These are phyloP conservation scores for Roridomyces roridus DNA, from an alignment of 768 basidiomycete genomes.

Conservation along the genomic window DNA sequence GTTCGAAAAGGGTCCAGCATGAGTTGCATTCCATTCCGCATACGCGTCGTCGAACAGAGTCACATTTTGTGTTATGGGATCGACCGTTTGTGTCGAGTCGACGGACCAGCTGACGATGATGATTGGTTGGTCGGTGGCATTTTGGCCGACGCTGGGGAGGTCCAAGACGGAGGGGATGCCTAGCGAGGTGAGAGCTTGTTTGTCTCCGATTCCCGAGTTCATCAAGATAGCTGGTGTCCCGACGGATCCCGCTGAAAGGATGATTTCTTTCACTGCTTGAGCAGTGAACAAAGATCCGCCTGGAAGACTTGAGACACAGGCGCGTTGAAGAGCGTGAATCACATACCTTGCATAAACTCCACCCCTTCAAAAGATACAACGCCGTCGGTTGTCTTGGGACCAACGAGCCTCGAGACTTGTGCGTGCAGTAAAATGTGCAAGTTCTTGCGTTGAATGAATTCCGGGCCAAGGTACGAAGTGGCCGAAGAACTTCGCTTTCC, in stretches of 20 bases:
- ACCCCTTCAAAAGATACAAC: slow-evolving; percentile 19
- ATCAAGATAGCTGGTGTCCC: slow-evolving; percentile 35
- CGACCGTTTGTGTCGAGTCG: slow-evolving; percentile 23
- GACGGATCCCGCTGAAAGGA: slow-evolving; percentile 39
- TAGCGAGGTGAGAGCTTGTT: slow-evolving; percentile 12
- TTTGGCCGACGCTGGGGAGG: slow-evolving; percentile 34
- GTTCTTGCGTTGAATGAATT: slow-evolving; percentile 31
- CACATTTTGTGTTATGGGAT: slow-evolving; percentile 11
- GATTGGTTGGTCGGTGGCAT: slow-evolving; percentile 31
- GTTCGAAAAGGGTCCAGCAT: slow-evolving; percentile 31
- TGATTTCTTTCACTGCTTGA: slow-evolving; percentile 35
- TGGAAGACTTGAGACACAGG: neutral
- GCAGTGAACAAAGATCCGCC: slow-evolving; percentile 13
- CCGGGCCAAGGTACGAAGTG: slow-evolving; percentile 34
- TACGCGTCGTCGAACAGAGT: slow-evolving; percentile 18
- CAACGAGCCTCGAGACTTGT: slow-evolving; percentile 26
- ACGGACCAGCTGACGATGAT: slow-evolving; percentile 27
- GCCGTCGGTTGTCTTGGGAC: neutral
- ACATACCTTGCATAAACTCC: slow-evolving; percentile 22
- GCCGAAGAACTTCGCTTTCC: slow-evolving; percentile 36
- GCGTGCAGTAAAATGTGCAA: slow-evolving; percentile 34
- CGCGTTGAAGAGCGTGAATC: neutral
- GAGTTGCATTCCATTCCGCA: slow-evolving; percentile 29
- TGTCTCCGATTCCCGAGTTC: slow-evolving; percentile 38
- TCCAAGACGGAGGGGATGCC: slow-evolving; percentile 27